Evolutionary conservation across 371 early-diverging fungal genomes (phyloP), one percentile per base, ranked within the genome.

Genomic region (Parasitella parasitica): DNA sequence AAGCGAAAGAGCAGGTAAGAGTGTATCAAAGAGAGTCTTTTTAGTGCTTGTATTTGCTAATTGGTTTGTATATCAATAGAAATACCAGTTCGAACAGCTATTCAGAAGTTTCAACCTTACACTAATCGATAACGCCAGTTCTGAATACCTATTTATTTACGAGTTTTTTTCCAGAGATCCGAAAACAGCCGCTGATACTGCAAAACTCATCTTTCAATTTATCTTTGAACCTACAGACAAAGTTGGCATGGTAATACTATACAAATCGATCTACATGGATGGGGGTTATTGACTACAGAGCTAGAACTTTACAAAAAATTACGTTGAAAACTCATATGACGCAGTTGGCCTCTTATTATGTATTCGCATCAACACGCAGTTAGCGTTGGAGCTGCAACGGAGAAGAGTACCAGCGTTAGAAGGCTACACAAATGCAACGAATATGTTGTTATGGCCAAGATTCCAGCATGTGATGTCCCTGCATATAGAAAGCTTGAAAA

Each of bases 381-480:
- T 94, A 58, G 84, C 90, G 9, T 80, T 86, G 26, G 91, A 95
- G 54, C 78, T 94, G 70, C 94, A 95, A 67, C 77, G 90, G 46
- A 80, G 95, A 34, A 81, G 84, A 8, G 86, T 93, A 1, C 93
- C 95, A 0, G 84, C 88, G 22, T 72, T 96, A 22, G 93, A 93
- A 63, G 86, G 85, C 63, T 97, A 91, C 63, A 82, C 90, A 34
- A 92, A 95, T 73, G 84, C 89, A 15, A 85, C 89, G 38, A 94
- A 94, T 61, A 94, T 94, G 89, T 68, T 90, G n/a, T 75, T 97
- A 27, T 96, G 96, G 96, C 96, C 96, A 15, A 78, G 94, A 9
- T 96, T 94, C 70, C 94, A 94, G 61, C 74, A 87, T 35, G 83
- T 97, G 13, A 89, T 97, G 71, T 90, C 93, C 52, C 65, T 91